Conservation (phyloP, 2,329 filamentous ascomycete species). For the Pestalotiopsis fici region DNA sequence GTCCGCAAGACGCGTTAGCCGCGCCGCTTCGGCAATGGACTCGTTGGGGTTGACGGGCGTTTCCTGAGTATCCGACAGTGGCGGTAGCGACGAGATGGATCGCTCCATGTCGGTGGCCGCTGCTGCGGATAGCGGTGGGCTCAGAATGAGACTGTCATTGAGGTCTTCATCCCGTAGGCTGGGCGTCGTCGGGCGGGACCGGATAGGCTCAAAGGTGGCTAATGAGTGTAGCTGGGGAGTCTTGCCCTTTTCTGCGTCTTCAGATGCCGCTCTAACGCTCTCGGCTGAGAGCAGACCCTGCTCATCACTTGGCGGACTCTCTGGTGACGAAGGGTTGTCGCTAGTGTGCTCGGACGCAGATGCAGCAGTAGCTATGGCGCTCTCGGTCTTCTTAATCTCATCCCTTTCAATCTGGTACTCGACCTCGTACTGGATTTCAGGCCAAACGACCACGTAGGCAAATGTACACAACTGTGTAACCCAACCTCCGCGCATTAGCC, state of each 20-base stretch:
- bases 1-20: slow-evolving; percentile 58
- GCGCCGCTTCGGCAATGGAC: slow-evolving; percentile 61
- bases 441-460: slow-evolving; percentile 82
- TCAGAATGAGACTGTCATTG: slow-evolving; percentile 6
- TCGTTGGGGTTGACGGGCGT: slow-evolving; percentile 37
- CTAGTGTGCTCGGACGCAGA: neutral
- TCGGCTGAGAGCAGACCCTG: neutral
- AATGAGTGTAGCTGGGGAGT: slow-evolving; percentile 11
- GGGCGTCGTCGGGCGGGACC: neutral
- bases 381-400: slow-evolving; percentile 38
- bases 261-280: neutral
- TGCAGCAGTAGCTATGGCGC: slow-evolving; percentile 2
- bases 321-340: slow-evolving; percentile 6
- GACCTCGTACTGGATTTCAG: slow-evolving; percentile 81
- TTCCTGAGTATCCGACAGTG: neutral
- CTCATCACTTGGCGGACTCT: neutral
- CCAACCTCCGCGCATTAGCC: slow-evolving; percentile 91
- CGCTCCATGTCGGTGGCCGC: slow-evolving; percentile 19
- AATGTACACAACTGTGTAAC: slow-evolving; percentile 92
- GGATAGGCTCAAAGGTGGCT: slow-evolving; percentile 23
- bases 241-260: neutral
- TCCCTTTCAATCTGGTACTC: slow-evolving; percentile 70
- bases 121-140: slow-evolving; percentile 17
- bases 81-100: slow-evolving; percentile 17
- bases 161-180: neutral